Evolutionary conservation across 257 asterid genomes (phyloP), one percentile per base, ranked within the genome.

Genomic region (Fraxinus pennsylvanica): DNA sequence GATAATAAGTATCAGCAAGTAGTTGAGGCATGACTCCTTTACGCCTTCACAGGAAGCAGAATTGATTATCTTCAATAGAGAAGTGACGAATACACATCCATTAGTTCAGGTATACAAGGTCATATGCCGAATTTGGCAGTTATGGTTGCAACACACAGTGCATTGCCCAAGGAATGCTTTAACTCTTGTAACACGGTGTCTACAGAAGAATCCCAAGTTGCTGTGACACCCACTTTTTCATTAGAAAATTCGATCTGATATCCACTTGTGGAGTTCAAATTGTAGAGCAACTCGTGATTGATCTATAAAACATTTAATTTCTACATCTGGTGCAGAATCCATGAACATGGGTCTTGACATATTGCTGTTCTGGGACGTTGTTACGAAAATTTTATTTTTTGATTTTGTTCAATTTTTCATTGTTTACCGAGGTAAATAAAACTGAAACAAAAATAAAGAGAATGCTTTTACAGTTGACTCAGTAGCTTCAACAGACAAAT

Each of bases 1-100:
- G 76, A 67, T 66, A 75, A 80, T 66, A 75, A 80, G 12, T 65
- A 78, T 30, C 59, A 45, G 68, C 69, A 21, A n/a, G 43, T 72
- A 33, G 22, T 68, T 27, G 77, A 82, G 73, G 61, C 75, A 47
- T 43, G 66, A 74, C 33, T 25, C 7, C 1, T 19, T 17, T 19
- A 17, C 5, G 65, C 10, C 65, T 1, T 25, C 3, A 10, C 6
- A 1, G 69, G 33, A 63, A 25, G 10, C 2, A 13, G 69, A 63
- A 9, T 27, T 63, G 69, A 22, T 63, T 63, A 6, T 63, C 2
- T 25, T 9, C 9, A 3, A 27, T 1, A 9, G 19, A 27, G 33
- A 63, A 9, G 13, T 25, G 17, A 63, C 2, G 17, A 63, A 7
- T 6, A 17, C 2, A 5, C 68, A 10, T 9, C 12, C 68, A 63